Evolutionary conservation across 805 yeast species (phyloP), one percentile per base, ranked within the genome.

Genomic region (Alloascoidea hylecoeti): DNA sequence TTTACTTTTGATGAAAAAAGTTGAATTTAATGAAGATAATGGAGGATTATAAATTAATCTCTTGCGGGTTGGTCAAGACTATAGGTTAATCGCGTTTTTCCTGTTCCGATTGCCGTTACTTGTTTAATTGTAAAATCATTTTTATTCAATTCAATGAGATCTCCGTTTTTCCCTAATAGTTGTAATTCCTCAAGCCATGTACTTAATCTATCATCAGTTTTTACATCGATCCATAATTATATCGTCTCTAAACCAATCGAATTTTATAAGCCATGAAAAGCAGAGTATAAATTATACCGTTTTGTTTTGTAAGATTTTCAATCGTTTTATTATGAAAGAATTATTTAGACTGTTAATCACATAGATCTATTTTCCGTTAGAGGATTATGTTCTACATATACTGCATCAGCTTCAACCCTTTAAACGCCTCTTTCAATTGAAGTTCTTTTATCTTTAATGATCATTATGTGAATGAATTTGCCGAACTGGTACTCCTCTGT

Each of bases 381-480:
- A 35, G 60, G 58, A 41, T 69, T 69, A 50, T 80, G 88, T 2
- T 85, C 85, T 17, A 79, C 52, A 33, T 63, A 63, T 35, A 57
- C 48, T 9, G 44, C 64, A 47, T 78, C 86, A n/a, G 78, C 77
- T 53, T 78, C 86, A 1, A 77, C 61, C 36, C 79, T 70, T 34
- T 61, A 60, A 30, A 70, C 63, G 2, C 84, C 86, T 16, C 49
- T 43, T 3, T 50, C 46, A 9, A 65, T 50, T 0, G 83, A 78
- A 57, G 1, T 84, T 83, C 3, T 57, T 47, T 2, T 49, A 42
- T 47, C 84, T 57, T 78, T 79, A 73, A 52, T 78, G 78, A 50
- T 78, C 84, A 48, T 78, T 78, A 49, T 78, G 85, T 1, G 82
- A 73, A 49, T 78, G 85, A 16, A 76, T 58, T 4, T 63, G 61